A percentile compares a stretch with the other conserved stretches of the same genome.
Conservation (phyloP, 495 filamentous ascomycete species). For the Aspergillus kassunensis region DNA sequence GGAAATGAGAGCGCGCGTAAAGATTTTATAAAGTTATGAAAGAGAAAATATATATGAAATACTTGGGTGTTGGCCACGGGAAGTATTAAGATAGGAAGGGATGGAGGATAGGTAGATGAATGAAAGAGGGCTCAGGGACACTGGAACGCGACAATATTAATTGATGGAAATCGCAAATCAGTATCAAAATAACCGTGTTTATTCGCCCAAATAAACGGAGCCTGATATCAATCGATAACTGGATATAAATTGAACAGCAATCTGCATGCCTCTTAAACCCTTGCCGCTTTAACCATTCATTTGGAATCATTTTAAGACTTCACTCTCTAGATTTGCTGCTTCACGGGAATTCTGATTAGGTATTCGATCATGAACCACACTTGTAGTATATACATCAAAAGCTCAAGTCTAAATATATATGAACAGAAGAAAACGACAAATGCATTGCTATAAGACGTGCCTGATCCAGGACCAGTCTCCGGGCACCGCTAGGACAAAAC, state of each 20-base stretch:
- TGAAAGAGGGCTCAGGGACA: background rate
- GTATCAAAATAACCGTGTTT: background rate
- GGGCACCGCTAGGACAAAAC: background rate
- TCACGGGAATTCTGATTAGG: no score
- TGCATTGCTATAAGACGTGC: slow-evolving; percentile 10
- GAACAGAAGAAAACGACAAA: background rate
- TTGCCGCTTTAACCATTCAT: background rate
- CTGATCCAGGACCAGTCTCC: slow-evolving; percentile 13
- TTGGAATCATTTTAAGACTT: no score
- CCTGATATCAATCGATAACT: background rate
- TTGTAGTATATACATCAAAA: background rate
- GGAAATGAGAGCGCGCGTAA: background rate
- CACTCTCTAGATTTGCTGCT: no score
- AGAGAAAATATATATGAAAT: no score
- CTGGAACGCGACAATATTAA: no score
- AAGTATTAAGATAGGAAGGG: no score
- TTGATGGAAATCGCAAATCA: no score
- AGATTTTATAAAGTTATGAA: no score
- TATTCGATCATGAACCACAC: no score
- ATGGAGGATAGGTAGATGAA: slow-evolving; percentile 1
- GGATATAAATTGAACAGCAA: background rate
- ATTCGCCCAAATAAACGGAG: slow-evolving; percentile 1
- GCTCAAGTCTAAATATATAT: background rate
- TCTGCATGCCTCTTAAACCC: background rate
- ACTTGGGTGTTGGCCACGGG: no score